Evolutionary conservation across 2,329 filamentous ascomycete species (phyloP), one percentile per base, ranked within the genome.

Genomic region (Tolypocladium nubicola): DNA sequence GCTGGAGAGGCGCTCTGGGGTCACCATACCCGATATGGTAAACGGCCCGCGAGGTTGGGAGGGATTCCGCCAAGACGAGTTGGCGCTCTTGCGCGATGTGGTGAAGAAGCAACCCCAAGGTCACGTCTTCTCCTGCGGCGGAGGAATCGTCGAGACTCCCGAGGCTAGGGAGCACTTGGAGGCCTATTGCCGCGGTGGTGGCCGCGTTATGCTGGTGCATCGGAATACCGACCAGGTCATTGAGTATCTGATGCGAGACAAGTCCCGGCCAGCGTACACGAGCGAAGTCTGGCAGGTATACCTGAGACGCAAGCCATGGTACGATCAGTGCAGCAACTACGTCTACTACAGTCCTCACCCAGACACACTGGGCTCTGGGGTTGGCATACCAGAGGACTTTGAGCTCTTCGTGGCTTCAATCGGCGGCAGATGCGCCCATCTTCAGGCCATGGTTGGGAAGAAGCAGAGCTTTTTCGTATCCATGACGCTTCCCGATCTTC

Each of bases 241-340:
- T 70, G 84, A 90, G 59, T 99, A 94, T 73, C 79, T 99, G 39
- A 85, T 89, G 65, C 83, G 87, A 52, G 94, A 99, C 75, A 91
- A 95, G 75, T 90, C 88, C 26, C 84, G 94, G 8, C 94, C 94
- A 33, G 93, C 93, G 10, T 97, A 96, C 68, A 86, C 91, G 6
- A 91, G 94, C 64, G 88, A 97, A 66, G 96, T 97, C 76, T 87
- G 90, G 75, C 85, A 85, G 11, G 93, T 99, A 2, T 99, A 96
- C 79, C 76, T 90, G 58, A 87, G 93, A 56, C 86, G 94, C 41
- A 94, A 91, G 70, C 88, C 87, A 3, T 96, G 90, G 85, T 97
- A 90, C 72, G 81, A 89, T 58, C 84, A 93, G 70, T 97, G 94
- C 78, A 97, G 92, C 76, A 99, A 96, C 69, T 87, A 90, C 65